Evolutionary conservation across 345 rosid species (phyloP), one percentile per base, ranked within the genome.

Genomic region (Camelina laxa): DNA sequence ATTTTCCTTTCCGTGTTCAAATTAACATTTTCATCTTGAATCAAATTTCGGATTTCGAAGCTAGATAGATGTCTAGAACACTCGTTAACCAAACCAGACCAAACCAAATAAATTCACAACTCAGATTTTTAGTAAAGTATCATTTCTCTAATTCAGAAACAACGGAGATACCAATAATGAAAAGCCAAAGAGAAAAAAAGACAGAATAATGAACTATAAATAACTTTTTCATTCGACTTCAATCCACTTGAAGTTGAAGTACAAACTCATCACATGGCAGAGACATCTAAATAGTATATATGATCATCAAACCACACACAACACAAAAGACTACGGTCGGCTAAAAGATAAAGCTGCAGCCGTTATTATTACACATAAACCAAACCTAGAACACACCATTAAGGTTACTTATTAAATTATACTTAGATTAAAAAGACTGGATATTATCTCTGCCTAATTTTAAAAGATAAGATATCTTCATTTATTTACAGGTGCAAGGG

Each of bases 401-500:
- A 59, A 12, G 31, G 51, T 19, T 65, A 39, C 10, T 47, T 47
- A 16, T 47, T 47, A 1, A 44, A 44, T 20, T 60, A 16, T 60
- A 16, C 12, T 36, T 14, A 38, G 19, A 30, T n/a, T 31, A 3
- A 42, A 50, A 16, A 42, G 1, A 65, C 67, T 55, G 24, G 16
- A 60, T 33, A 33, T 35, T 7, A 20, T 63, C 71, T 70, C 76
- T 71, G 80, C 80, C 16, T 6, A 16, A 16, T 3, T 15, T 38
- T 33, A 33, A 31, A 4, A 8, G 4, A 0, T 5, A 58, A 58
- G 14, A 13, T 31, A 31, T 33, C 9, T 7, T 56, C 24, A 41
- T 79, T 95, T 85, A 87, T 76, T 95, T 90, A 53, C 97, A 90
- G 20, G 36, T 87, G 89, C 99, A 95, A 15, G 97, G 96, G 63